Percentiles rank a stretch among this genome's conserved stretches.
phyloP scores from a whole-genome alignment of 495 filamentous ascomycete species.

The Hypoxylon trugodes region DNA sequence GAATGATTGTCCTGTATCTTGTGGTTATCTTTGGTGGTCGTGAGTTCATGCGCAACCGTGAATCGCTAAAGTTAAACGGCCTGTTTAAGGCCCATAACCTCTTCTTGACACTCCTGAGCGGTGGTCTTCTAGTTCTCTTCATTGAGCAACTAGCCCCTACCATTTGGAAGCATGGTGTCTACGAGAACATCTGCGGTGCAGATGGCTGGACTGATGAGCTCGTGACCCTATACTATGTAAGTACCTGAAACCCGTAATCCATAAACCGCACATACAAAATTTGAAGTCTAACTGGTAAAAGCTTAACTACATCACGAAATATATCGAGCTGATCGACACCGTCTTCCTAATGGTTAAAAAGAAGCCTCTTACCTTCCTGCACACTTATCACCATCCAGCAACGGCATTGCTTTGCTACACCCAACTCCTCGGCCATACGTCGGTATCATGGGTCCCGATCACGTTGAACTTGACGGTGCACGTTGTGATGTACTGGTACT shows the following conservation, averaged over 20 bases:
- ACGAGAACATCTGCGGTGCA: slow-evolving; percentile 72
- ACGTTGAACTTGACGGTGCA: slow-evolving; percentile 78
- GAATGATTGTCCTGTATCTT: slow-evolving; percentile 73
- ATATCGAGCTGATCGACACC: slow-evolving; percentile 80
- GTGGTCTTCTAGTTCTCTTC: slow-evolving; percentile 71
- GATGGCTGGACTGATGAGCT: slow-evolving; percentile 78
- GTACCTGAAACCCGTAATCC: slow-evolving; percentile 39
- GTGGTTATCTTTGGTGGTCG: slow-evolving; percentile 76
- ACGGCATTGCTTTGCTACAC: slow-evolving; percentile 85
- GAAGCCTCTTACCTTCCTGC: slow-evolving; percentile 84
- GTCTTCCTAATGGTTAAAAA: slow-evolving; percentile 85
- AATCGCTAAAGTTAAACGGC: slow-evolving; percentile 69
- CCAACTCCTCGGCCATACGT: slow-evolving; percentile 76
- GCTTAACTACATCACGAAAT: slow-evolving; percentile 86
- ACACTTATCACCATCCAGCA: slow-evolving; percentile 84
- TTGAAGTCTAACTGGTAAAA: slow-evolving; percentile 49
- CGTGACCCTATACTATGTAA: slow-evolving; percentile 79
- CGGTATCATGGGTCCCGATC: slow-evolving; percentile 82
- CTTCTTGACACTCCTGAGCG: slow-evolving; percentile 74
- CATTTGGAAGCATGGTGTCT: slow-evolving; percentile 69
- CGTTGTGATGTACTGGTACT: slow-evolving; percentile 73
- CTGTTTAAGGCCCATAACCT: slow-evolving; percentile 84
- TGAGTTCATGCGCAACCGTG: slow-evolving; percentile 74
- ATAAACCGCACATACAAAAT: neutral
- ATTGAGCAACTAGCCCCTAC: slow-evolving; percentile 75